Evolutionary conservation across 2,329 filamentous ascomycete species (phyloP).

Genomic region (Clonostachys byssicola): DNA sequence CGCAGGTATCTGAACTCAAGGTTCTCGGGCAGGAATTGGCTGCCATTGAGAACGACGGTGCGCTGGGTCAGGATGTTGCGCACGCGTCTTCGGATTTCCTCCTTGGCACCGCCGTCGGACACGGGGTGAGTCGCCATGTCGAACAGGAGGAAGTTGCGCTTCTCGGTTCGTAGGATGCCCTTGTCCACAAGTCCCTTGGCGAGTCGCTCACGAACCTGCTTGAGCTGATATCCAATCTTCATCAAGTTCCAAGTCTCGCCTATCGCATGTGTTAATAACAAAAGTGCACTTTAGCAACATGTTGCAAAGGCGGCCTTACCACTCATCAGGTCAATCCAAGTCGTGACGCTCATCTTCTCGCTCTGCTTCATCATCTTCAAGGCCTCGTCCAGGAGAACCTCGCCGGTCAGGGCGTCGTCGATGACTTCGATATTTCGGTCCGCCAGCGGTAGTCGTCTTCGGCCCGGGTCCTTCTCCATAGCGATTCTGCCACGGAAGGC

Average conservation of each 20-base stretch:
- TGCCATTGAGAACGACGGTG: constrained; percentile 83
- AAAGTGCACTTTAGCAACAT: background rate
- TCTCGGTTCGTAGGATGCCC: constrained; percentile 96
- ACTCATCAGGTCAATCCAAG: constrained; percentile 99
- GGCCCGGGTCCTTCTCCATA: constrained; percentile 95
- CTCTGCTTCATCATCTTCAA: constrained; percentile 99
- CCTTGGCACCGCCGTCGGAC: constrained; percentile 92
- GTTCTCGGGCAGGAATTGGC: constrained; percentile 88
- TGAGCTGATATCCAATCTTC: constrained; percentile 99
- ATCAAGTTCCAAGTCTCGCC: constrained; percentile 99
- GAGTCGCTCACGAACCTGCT: constrained; percentile 95
- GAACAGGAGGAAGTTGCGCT: constrained; percentile 98
- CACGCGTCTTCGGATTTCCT: constrained; percentile 91
- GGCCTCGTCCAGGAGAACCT: constrained; percentile 94
- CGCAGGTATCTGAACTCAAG: constrained; percentile 91
- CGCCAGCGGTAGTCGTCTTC: constrained; percentile 86
- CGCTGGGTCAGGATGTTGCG: constrained; percentile 89
- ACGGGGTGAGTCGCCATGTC: constrained; percentile 99
- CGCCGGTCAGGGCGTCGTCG: constrained; percentile 92
- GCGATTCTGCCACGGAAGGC: constrained; percentile 93
- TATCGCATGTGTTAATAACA: constrained; percentile 26
- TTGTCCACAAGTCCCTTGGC: constrained; percentile 98
- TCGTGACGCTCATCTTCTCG: constrained; percentile 99
- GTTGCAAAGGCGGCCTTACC: constrained; percentile 50
- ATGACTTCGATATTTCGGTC: constrained; percentile 96